These are phyloP conservation scores for Otatea glauca DNA, from an alignment of 176 grass and related monocot species.

Conservation along the genomic window DNA sequence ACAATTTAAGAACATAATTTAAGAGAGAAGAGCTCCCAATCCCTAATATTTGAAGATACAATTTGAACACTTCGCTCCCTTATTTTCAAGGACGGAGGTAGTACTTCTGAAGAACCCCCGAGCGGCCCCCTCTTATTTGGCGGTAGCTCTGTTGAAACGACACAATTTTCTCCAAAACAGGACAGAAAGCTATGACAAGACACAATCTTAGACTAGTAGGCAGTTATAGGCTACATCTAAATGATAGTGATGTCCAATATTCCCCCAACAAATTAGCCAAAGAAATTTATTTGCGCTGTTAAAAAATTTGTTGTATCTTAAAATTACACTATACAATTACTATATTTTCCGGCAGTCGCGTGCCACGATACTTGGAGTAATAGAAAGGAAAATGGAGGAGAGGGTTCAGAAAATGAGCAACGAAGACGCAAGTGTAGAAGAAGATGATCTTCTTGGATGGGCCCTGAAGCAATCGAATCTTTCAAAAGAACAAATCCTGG, in stretches of 20 bases:
- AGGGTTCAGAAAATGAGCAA: slow-evolving; percentile 51
- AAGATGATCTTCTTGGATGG: slow-evolving; percentile 95
- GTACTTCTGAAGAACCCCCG: neutral
- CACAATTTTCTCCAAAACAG: slow-evolving; percentile 41
- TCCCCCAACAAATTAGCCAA: neutral
- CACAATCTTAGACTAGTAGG: slow-evolving; percentile 38
- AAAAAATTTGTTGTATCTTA: neutral
- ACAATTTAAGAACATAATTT: too few relatives aligned
- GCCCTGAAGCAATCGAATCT: slow-evolving; percentile 71
- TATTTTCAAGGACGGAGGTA: too few relatives aligned
- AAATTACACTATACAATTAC: neutral
- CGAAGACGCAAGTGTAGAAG: slow-evolving; percentile 47
- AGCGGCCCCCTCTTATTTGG: neutral
- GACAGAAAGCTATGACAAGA: slow-evolving; percentile 19
- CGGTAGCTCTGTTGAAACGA: slow-evolving; percentile 4
- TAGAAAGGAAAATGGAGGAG: slow-evolving; percentile 85
- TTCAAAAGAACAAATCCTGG: slow-evolving; percentile 86
- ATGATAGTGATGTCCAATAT: slow-evolving; percentile 16
- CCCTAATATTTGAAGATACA: too few relatives aligned
- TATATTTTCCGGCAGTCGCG: slow-evolving; percentile 53
- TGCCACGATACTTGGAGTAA: slow-evolving; percentile 73
- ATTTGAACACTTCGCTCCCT: too few relatives aligned
- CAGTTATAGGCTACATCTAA: slow-evolving; percentile 35
- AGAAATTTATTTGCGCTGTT: slow-evolving; percentile 19
- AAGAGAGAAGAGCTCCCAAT: too few relatives aligned